Percentiles rank a stretch among this genome's conserved stretches.
These are phyloP conservation scores for Pulveroboletus sp. DNA, from an alignment of 768 basidiomycete species.

Conservation along the genomic window DNA sequence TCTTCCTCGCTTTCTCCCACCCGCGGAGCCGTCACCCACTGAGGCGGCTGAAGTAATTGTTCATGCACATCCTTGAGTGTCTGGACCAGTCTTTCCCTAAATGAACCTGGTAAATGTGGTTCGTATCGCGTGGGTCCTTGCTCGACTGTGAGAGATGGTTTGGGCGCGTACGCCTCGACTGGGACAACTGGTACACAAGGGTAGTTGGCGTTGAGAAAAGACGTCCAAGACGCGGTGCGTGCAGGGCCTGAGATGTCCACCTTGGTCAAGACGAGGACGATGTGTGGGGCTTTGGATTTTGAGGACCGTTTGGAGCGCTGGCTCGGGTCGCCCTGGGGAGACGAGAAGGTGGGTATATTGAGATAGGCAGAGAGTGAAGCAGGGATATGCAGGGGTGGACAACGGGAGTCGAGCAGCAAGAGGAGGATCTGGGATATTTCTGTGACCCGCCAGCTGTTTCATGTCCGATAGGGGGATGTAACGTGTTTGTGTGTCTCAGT, in stretches of 20 bases:
- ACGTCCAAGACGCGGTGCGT: conserved; percentile 61
- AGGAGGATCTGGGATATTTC: conserved; percentile 89
- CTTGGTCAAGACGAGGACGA: conserved; percentile 82
- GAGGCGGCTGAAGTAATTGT: conserved; percentile 65
- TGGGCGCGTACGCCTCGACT: conserved; percentile 72
- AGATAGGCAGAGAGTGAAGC: conserved; percentile 71
- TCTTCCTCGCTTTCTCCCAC: conserved; percentile 38
- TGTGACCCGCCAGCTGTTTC: conserved; percentile 80
- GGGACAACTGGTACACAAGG: conserved; percentile 59
- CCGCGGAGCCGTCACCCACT: conserved; percentile 39
- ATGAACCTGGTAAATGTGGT: conserved; percentile 64
- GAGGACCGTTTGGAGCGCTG: conserved; percentile 32
- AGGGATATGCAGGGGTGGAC: conserved; percentile 83
- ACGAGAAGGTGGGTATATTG: conserved; percentile 7
- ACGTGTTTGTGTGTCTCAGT: neutral
- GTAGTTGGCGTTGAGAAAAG: conserved; percentile 49
- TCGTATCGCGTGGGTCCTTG: conserved; percentile 50
- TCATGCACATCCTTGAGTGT: conserved; percentile 63
- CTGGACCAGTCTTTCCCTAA: conserved; percentile 58
- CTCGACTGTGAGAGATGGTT: conserved; percentile 24
- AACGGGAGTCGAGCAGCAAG: conserved; percentile 84
- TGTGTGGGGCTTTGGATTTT: conserved; percentile 13
- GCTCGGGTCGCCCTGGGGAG: neutral
- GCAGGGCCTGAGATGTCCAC: conserved; percentile 75
- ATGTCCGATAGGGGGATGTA: neutral